These are phyloP conservation scores for Clavaria fumosa DNA, from an alignment of 768 basidiomycete species.

Conservation along the genomic window DNA sequence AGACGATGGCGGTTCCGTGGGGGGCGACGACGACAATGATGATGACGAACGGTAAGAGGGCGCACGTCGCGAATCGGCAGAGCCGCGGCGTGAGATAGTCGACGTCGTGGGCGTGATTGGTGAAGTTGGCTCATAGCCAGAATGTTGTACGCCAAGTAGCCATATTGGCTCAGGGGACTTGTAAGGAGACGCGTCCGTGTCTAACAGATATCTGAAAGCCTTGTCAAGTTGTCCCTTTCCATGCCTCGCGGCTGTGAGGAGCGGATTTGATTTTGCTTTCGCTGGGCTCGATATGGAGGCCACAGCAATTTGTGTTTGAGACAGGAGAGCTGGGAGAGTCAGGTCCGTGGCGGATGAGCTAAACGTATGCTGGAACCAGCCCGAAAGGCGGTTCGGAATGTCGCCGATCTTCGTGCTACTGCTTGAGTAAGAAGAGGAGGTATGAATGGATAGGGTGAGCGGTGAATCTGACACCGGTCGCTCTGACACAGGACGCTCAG, in stretches of 20 bases:
- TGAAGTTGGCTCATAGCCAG: constrained; percentile 44
- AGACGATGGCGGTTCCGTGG: constrained; percentile 7
- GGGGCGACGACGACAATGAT: constrained; percentile 5
- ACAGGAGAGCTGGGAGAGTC: constrained; percentile 43
- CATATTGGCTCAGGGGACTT: constrained; percentile 74
- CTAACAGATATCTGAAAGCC: constrained; percentile 80
- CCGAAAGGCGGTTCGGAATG: constrained; percentile 59
- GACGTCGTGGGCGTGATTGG: constrained; percentile 11
- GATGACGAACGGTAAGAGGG: constrained; percentile 8
- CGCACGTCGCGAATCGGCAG: constrained; percentile 7
- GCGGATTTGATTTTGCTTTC: constrained; percentile 23
- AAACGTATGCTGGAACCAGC: constrained; percentile 74
- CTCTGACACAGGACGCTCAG: constrained; percentile 38
- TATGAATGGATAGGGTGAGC: constrained; percentile 31
- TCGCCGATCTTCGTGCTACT: constrained; percentile 38
- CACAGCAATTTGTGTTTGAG: no score
- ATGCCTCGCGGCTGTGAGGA: constrained; percentile 56
- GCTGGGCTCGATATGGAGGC: constrained; percentile 27
- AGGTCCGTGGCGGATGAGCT: constrained; percentile 58
- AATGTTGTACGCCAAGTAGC: constrained; percentile 74
- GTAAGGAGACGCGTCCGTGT: constrained; percentile 78
- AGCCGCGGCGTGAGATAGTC: constrained; percentile 11
- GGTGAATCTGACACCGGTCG: constrained; percentile 21
- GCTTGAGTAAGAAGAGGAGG: constrained; percentile 19
- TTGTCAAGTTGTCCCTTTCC: constrained; percentile 68